Conservation (phyloP, 768 basidiomycete genomes). For the Coprinopsis strossmayeri region DNA sequence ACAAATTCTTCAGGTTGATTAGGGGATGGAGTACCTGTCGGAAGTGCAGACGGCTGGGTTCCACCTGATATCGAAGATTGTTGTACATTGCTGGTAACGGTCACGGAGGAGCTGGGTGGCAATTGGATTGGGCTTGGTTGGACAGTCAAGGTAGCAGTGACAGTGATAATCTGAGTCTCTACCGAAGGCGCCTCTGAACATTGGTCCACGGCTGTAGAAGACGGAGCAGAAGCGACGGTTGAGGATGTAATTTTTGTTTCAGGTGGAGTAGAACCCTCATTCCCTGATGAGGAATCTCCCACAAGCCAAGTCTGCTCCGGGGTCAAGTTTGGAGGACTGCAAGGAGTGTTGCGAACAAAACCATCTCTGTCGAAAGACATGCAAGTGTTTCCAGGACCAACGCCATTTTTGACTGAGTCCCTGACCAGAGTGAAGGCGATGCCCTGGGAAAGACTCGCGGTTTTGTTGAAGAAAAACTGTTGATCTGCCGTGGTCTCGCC, state of each 20-base stretch:
- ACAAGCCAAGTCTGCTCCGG: conserved; percentile 22
- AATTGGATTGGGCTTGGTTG: neutral
- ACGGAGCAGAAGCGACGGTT: too few relatives aligned
- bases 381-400: conserved; percentile 21
- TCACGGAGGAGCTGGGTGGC: too few relatives aligned
- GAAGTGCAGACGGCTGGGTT: neutral
- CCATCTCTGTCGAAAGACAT: conserved; percentile 19
- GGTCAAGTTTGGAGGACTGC: conserved; percentile 20
- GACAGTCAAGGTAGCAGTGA: neutral
- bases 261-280: neutral
- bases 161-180: neutral
- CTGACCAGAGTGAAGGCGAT: conserved; percentile 13
- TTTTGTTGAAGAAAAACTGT: conserved; percentile 21
- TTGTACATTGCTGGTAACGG: neutral
- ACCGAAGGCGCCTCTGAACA: neutral
- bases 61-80: neutral
- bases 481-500: conserved; percentile 21
- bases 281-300: conserved; percentile 6
- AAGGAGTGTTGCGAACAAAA: conserved; percentile 21
- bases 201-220: too few relatives aligned
- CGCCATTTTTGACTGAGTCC: conserved; percentile 17
- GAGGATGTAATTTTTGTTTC: too few relatives aligned
- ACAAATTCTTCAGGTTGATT: conserved; percentile 6
- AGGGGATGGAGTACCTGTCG: neutral
- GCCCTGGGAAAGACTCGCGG: conserved; percentile 13